A percentile compares a stretch with the other conserved stretches of the same genome.
These are phyloP conservation scores for Pseudozyma sp. DNA, from an alignment of 1,284 basidiomycete species.

Conservation along the genomic window DNA sequence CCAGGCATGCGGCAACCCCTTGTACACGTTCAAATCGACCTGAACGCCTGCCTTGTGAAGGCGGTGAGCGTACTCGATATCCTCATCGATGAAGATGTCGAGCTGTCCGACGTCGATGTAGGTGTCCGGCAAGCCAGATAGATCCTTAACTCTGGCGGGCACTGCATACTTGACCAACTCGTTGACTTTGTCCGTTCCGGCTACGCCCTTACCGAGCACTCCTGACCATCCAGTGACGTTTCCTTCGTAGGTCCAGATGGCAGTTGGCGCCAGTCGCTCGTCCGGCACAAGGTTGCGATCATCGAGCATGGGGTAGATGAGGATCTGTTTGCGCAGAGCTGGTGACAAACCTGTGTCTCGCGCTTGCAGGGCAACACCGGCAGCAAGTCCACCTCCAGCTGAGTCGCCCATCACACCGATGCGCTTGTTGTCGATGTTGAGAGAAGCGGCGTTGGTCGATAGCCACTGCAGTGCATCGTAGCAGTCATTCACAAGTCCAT, in stretches of 20 bases:
- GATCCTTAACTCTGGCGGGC: slow-evolving; percentile 21
- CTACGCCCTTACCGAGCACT: slow-evolving; percentile 19
- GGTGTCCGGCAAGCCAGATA: slow-evolving; percentile 22
- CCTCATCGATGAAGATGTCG: slow-evolving; percentile 34
- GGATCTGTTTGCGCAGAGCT: slow-evolving; percentile 31
- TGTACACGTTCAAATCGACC: slow-evolving; percentile 28
- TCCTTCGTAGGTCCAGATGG: slow-evolving; percentile 24
- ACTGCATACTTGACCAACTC: slow-evolving; percentile 29
- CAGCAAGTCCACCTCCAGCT: slow-evolving; percentile 36
- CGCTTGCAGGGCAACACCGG: slow-evolving; percentile 35
- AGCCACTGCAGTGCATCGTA: slow-evolving; percentile 40
- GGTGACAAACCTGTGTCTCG: slow-evolving; percentile 24
- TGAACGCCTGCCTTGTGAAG: slow-evolving; percentile 32
- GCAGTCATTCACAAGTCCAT: slow-evolving; percentile 28
- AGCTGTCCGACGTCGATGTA: slow-evolving; percentile 40
- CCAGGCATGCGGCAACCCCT: slow-evolving; percentile 35
- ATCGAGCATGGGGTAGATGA: slow-evolving; percentile 45
- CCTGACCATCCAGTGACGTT: slow-evolving; percentile 31
- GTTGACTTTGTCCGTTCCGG: slow-evolving; percentile 17
- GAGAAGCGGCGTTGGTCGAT: slow-evolving; percentile 13
- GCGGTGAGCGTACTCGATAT: slow-evolving; percentile 18
- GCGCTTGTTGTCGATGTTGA: slow-evolving; percentile 23
- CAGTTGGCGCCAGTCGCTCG: slow-evolving; percentile 12
- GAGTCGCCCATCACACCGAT: slow-evolving; percentile 35
- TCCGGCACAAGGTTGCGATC: slow-evolving; percentile 27